These are phyloP conservation scores for Chaetomium strumarium DNA, from an alignment of 2,329 filamentous ascomycete genomes.

Conservation along the genomic window DNA sequence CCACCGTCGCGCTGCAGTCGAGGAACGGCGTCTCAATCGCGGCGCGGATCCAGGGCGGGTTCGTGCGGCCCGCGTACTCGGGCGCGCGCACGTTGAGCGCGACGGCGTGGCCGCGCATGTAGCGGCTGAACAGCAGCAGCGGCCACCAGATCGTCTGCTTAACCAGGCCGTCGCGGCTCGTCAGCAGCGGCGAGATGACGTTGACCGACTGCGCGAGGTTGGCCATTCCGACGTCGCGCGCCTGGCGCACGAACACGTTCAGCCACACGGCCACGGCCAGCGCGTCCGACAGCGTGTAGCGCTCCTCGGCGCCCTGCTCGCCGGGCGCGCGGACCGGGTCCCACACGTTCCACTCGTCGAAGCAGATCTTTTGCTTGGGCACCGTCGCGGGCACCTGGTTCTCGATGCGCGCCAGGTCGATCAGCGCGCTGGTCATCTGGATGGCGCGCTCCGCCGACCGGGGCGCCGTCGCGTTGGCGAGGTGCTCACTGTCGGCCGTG, in stretches of 20 bases:
- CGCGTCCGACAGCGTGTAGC: constrained; percentile 68
- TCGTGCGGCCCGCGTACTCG: constrained; percentile 61
- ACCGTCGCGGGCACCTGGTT: constrained; percentile 54
- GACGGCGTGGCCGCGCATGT: constrained; percentile 68
- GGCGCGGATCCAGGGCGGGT: constrained; percentile 58
- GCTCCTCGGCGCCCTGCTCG: constrained; percentile 65
- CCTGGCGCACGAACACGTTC: constrained; percentile 70
- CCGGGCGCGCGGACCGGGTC: constrained; percentile 66
- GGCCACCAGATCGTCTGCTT: constrained; percentile 75
- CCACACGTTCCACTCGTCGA: constrained; percentile 85
- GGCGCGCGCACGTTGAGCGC: constrained; percentile 57
- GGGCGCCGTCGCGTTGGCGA: constrained; percentile 55
- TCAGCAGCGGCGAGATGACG: constrained; percentile 73
- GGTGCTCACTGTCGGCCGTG: constrained; percentile 52
- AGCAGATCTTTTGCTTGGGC: constrained; percentile 66
- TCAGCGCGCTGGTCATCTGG: constrained; percentile 60
- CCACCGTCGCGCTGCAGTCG: constrained; percentile 58
- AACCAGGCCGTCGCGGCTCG: constrained; percentile 54
- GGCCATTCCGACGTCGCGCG: constrained; percentile 66
- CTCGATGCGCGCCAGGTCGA: constrained; percentile 68
- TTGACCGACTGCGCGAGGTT: constrained; percentile 75
- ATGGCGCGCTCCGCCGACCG: constrained; percentile 67
- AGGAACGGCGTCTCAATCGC: constrained; percentile 64
- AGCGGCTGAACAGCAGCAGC: constrained; percentile 60
- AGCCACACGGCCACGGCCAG: constrained; percentile 70